Conservation (phyloP, 768 basidiomycete species). For the Astraeus odoratus region DNA sequence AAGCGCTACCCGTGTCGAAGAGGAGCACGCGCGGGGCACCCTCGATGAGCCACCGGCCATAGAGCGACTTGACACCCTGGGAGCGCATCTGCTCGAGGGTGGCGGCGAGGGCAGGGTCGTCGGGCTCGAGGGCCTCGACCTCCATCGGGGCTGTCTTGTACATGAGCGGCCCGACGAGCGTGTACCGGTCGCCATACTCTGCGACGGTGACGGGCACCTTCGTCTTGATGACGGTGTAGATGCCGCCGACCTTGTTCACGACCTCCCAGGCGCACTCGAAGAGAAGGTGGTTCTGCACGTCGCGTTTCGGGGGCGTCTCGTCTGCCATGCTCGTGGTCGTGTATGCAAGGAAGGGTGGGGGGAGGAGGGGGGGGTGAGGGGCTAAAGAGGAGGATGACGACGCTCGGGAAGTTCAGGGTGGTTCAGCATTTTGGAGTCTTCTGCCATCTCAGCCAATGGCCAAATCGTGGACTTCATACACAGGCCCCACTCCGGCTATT, state of each 20-base stretch:
- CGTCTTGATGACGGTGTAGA: constrained; percentile 99
- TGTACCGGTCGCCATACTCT: constrained; percentile 93
- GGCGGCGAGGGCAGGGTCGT: constrained; percentile 68
- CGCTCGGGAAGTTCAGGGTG: too few relatives aligned
- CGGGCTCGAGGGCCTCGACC: constrained; percentile 89
- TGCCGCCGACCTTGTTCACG: constrained; percentile 97
- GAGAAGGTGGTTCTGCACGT: constrained; percentile 72
- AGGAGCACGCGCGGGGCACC: constrained; percentile 92
- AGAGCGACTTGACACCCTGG: constrained; percentile 89
- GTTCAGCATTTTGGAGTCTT: too few relatives aligned
- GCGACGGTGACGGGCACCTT: constrained; percentile 97
- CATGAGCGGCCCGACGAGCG: constrained; percentile 93
- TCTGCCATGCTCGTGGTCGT: constrained; percentile 16
- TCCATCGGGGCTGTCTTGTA: constrained; percentile 99
- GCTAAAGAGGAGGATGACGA: too few relatives aligned
- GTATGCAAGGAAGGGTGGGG: too few relatives aligned
- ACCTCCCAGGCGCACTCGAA: constrained; percentile 99
- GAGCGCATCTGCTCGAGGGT: constrained; percentile 78
- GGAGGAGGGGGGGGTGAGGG: too few relatives aligned
- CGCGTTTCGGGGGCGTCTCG: constrained; percentile 39
- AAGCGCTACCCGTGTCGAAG: constrained; percentile 90
- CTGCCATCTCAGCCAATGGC: too few relatives aligned
- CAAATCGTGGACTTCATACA: too few relatives aligned
- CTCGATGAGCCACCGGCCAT: constrained; percentile 98
- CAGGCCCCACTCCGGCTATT: too few relatives aligned